phyloP scores from a whole-genome alignment of 164 flowering plant genomes.

The Umbilicus rupestris region DNA sequence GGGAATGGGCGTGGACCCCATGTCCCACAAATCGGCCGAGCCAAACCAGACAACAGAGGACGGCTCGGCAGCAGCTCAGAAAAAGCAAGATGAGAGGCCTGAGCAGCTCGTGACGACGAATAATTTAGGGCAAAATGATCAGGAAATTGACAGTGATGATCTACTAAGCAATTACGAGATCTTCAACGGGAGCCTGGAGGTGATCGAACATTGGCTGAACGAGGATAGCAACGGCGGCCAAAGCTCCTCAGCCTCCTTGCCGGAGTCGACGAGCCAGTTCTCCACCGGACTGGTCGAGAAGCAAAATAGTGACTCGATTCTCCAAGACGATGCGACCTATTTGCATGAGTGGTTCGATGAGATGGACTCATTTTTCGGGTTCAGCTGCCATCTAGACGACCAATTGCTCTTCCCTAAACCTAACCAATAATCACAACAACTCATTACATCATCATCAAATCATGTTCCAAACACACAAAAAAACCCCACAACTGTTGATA shows the following conservation, averaged over 20 bases:
- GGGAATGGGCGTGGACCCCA: conserved; percentile 48
- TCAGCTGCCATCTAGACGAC: not conserved
- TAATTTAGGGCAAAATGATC: not conserved
- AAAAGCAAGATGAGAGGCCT: not conserved
- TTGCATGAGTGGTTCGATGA: not conserved
- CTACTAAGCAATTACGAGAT: conserved; percentile 1
- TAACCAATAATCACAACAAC: conserved; percentile 6
- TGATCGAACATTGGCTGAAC: not conserved
- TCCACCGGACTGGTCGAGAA: not conserved
- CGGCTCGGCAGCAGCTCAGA: not conserved
- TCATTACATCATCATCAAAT: too few species aligned
- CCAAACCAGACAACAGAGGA: not conserved
- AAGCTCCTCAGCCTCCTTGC: not conserved
- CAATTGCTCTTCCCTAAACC: conserved; percentile 13
- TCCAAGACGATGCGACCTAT: too few species aligned
- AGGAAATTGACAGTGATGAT: not conserved
- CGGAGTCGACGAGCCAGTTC: not conserved
- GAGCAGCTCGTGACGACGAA: not conserved
- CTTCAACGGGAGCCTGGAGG: not conserved
- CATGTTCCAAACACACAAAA: too few species aligned
- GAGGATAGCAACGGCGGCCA: not conserved
- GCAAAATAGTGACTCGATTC: too few species aligned
- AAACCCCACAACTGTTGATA: too few species aligned
- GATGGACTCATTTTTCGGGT: not conserved
- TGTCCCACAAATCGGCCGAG: conserved; percentile 35